Evolutionary conservation across 345 rosid genomes (phyloP).

Genomic region (Physaria fendleri): DNA sequence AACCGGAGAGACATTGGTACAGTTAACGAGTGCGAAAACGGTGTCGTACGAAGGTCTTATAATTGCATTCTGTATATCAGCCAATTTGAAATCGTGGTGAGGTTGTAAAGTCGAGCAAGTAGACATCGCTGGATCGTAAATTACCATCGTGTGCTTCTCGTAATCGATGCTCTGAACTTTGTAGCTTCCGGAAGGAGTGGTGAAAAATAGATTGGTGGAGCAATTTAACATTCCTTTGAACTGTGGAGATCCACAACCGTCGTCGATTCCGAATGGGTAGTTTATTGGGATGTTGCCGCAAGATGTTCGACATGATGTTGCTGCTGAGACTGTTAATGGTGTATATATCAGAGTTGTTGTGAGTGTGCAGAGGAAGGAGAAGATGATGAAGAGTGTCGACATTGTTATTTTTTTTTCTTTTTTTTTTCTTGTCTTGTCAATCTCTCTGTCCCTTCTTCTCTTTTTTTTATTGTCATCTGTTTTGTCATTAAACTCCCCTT

Average conservation of each 20-base stretch:
- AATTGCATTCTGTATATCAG: slow-evolving; percentile 55
- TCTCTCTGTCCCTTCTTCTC: too few species aligned
- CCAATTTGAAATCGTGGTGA: slow-evolving; percentile 74
- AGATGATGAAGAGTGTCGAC: slow-evolving; percentile 14
- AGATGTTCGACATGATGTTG: slow-evolving; percentile 42
- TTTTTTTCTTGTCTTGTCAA: background rate
- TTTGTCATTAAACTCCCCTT: too few species aligned
- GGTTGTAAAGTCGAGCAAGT: slow-evolving; percentile 93
- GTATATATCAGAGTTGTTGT: slow-evolving; percentile 13
- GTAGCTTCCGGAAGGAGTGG: slow-evolving; percentile 75
- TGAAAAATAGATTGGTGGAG: slow-evolving; percentile 58
- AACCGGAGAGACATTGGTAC: slow-evolving; percentile 78
- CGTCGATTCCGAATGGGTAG: slow-evolving; percentile 81
- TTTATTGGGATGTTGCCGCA: slow-evolving; percentile 62
- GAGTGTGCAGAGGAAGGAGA: slow-evolving; percentile 12
- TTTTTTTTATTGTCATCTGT: too few species aligned
- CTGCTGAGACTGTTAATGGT: slow-evolving; percentile 10
- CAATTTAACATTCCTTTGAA: slow-evolving; percentile 68
- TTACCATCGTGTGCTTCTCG: slow-evolving; percentile 39
- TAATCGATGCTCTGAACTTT: slow-evolving; percentile 78
- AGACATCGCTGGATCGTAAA: slow-evolving; percentile 91
- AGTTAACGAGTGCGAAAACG: slow-evolving; percentile 74
- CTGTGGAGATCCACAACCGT: slow-evolving; percentile 87
- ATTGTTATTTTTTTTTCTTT: background rate
- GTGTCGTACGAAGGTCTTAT: slow-evolving; percentile 83